These are phyloP conservation scores for Mycena maculata DNA, from an alignment of 768 basidiomycete species.

Conservation along the genomic window DNA sequence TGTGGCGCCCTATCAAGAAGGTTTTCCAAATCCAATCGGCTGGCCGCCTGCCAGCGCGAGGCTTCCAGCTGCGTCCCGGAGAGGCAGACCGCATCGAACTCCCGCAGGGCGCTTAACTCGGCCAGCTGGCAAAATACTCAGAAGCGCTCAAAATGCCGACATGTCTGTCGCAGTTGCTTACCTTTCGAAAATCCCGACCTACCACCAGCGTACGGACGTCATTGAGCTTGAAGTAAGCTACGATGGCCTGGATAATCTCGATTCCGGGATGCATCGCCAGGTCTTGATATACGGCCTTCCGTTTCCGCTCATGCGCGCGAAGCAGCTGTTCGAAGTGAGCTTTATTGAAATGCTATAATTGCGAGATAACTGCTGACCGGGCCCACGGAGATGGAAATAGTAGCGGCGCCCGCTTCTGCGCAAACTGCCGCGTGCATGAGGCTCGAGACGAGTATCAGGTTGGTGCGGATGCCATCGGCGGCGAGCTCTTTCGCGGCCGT, in stretches of 20 bases:
- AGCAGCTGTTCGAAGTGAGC: conserved; percentile 49
- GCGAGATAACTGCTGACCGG: conserved; percentile 52
- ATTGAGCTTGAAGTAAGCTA: conserved; percentile 56
- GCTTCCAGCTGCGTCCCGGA: conserved; percentile 53
- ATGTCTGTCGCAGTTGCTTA: conserved; percentile 36
- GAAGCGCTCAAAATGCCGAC: conserved; percentile 16
- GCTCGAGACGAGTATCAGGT: conserved; percentile 63
- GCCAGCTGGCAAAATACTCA: conserved; percentile 46
- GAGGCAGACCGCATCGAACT: conserved; percentile 57
- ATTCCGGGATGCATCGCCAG: conserved; percentile 55
- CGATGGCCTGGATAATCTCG: conserved; percentile 57
- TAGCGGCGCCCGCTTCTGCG: conserved; percentile 60
- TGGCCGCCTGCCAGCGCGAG: conserved; percentile 42
- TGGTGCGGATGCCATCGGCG: conserved; percentile 56
- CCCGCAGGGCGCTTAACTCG: conserved; percentile 55
- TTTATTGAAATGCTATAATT: conserved; percentile 4
- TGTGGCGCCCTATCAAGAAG: conserved; percentile 39
- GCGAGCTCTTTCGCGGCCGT: conserved; percentile 56
- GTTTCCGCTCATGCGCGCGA: conserved; percentile 53
- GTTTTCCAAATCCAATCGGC: conserved; percentile 34
- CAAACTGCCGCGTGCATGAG: conserved; percentile 69
- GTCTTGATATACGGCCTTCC: conserved; percentile 36
- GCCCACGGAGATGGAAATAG: conserved; percentile 62
- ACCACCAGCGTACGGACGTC: conserved; percentile 54
- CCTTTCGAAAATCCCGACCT: conserved; percentile 56